A percentile compares a stretch with the other conserved stretches of the same genome.
These are phyloP conservation scores for Artemisia tridentata DNA, from an alignment of 129 eudicot species.

Conservation along the genomic window DNA sequence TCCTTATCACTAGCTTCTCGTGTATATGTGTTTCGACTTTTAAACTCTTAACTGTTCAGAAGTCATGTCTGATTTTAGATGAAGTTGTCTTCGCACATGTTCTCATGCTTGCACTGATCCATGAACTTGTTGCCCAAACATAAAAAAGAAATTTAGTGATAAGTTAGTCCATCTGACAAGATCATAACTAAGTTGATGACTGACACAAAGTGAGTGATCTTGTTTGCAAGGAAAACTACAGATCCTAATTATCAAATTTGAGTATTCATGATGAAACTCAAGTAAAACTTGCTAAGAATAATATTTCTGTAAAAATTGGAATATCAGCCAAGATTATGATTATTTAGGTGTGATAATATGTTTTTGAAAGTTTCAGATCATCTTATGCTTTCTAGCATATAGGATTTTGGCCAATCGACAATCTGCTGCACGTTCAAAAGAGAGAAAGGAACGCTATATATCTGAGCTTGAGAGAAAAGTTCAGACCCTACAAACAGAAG, in stretches of 20 bases:
- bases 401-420: constrained; percentile 96
- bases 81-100: too few relatives aligned
- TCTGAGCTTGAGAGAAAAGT: constrained; percentile 86
- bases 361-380: constrained; percentile 23
- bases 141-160: not conserved
- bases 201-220: not conserved
- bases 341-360: constrained; percentile 1
- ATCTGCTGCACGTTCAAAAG: constrained; percentile 90
- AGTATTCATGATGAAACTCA: not conserved
- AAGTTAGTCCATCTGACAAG: too few relatives aligned
- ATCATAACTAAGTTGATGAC: not conserved
- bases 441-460: constrained; percentile 82
- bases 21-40: too few relatives aligned
- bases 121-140: not conserved
- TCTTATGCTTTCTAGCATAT: constrained; percentile 25
- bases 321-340: not conserved
- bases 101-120: not conserved
- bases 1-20: too few relatives aligned
- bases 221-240: not conserved
- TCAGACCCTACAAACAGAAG: constrained; percentile 84
- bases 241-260: not conserved
- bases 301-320: not conserved
- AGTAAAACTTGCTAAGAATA: not conserved
- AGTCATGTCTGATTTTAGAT: too few relatives aligned
- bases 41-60: too few relatives aligned